phyloP scores from a whole-genome alignment of 805 yeast species.

The Cyberlindnera maclurae region DNA sequence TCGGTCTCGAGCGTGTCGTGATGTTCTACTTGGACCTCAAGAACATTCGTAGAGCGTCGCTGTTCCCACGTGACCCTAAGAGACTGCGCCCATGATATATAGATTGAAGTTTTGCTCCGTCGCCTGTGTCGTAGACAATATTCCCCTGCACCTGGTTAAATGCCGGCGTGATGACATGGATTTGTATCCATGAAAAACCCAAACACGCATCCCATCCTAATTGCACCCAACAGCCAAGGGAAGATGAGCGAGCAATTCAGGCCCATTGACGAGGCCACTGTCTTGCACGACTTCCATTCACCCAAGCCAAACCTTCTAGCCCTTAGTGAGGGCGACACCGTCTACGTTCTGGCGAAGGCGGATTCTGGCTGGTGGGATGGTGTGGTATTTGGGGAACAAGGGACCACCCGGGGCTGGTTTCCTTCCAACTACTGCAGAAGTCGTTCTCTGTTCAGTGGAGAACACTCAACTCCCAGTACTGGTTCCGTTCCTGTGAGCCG shows the following conservation, averaged over 20 bases:
- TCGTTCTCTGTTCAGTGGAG: conserved; percentile 7
- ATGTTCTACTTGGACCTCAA: conserved; percentile 97
- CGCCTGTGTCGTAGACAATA: too few relatives aligned
- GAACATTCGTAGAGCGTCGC: conserved; percentile 96
- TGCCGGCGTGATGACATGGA: too few relatives aligned
- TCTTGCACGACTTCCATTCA: conserved; percentile 47
- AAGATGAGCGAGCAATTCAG: not conserved
- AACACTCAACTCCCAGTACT: not conserved
- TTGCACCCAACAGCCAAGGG: too few relatives aligned
- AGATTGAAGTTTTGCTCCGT: too few relatives aligned
- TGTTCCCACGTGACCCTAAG: conserved; percentile 98
- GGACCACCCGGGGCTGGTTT: conserved; percentile 71
- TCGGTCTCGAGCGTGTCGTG: conserved; percentile 96
- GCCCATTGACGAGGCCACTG: conserved; percentile 53
- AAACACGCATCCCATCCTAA: too few relatives aligned
- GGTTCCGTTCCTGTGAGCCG: too few relatives aligned
- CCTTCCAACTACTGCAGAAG: conserved; percentile 51
- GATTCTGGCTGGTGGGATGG: conserved; percentile 90
- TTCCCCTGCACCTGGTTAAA: too few relatives aligned
- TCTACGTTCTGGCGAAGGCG: conserved; percentile 60
- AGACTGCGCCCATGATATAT: conserved; percentile 70
- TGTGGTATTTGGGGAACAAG: conserved; percentile 28
- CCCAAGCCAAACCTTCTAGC: conserved; percentile 46
- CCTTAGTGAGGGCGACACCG: conserved; percentile 56
- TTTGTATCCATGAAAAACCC: too few relatives aligned